These are phyloP conservation scores for Colletotrichum sansevieriae DNA, from an alignment of 2,329 filamentous ascomycete genomes.

Conservation along the genomic window DNA sequence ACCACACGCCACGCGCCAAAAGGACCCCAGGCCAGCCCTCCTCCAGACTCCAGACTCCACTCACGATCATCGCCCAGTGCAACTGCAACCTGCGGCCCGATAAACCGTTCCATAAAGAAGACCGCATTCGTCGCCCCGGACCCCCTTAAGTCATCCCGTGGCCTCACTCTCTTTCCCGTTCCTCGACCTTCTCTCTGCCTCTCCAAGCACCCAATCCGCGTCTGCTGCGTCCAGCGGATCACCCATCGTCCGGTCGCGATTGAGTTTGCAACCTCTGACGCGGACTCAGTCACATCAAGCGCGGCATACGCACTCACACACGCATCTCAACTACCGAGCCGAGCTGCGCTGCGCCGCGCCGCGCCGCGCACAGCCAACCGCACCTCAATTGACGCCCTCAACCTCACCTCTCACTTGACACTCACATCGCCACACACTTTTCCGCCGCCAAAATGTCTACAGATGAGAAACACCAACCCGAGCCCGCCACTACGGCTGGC, in stretches of 20 bases:
- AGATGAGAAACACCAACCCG: conserved; percentile 29
- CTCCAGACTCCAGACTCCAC: conserved; percentile 28
- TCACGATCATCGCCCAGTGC: conserved; percentile 38
- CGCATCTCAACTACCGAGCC: conserved; percentile 17
- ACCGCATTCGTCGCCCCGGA: conserved; percentile 1
- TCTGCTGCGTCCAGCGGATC: conserved; percentile 2
- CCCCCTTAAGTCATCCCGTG: neutral
- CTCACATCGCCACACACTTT: neutral
- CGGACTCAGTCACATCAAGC: conserved; percentile 10
- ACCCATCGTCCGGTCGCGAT: conserved; percentile 26
- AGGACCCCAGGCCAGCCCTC: conserved; percentile 14
- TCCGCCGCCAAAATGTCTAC: conserved; percentile 28
- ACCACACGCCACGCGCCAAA: conserved; percentile 28
- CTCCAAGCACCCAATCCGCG: neutral
- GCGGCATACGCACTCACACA: conserved; percentile 7
- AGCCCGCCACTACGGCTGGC: conserved; percentile 17
- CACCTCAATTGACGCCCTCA: conserved; percentile 4
- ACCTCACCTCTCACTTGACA: neutral
- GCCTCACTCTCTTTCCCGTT: conserved; percentile 3
- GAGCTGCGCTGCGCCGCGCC: neutral
- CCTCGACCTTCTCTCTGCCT: neutral
- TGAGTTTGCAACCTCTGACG: conserved; percentile 34
- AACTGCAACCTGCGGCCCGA: conserved; percentile 40
- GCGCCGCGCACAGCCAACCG: neutral
- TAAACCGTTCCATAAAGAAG: conserved; percentile 38